Percentiles rank a stretch among this genome's conserved stretches.
Evolutionary conservation across 768 basidiomycete species (phyloP).

Genomic region (Termitomyces heimii): DNA sequence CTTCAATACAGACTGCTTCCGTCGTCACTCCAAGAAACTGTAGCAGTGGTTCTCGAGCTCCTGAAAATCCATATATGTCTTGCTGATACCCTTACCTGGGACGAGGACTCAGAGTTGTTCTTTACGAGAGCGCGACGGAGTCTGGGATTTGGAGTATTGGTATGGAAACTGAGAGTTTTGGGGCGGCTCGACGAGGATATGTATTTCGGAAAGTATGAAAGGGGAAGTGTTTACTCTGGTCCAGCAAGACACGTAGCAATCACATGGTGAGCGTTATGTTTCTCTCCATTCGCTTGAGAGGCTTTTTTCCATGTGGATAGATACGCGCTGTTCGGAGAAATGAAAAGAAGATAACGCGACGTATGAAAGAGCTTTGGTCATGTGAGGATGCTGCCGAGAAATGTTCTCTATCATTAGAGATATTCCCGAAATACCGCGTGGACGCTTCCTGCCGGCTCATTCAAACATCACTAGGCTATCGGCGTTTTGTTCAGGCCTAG

Average conservation of each 20-base stretch:
- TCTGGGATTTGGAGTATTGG: conserved; percentile 13
- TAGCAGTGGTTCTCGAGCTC: conserved; percentile 25
- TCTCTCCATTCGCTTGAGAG: neutral
- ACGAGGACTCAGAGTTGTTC: conserved; percentile 17
- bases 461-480: neutral
- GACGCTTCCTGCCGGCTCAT: neutral
- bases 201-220: conserved; percentile 24
- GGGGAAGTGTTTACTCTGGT: conserved; percentile 21
- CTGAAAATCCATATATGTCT: conserved; percentile 20
- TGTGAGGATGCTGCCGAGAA: too few relatives aligned
- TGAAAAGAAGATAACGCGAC: too few relatives aligned
- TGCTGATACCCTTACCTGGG: conserved; percentile 28
- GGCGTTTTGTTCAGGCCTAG: neutral
- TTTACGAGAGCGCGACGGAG: conserved; percentile 24
- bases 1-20: conserved; percentile 14
- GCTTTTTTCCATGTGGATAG: conserved; percentile 18
- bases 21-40: conserved; percentile 21
- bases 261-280: conserved; percentile 23
- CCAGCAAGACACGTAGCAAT: conserved; percentile 16
- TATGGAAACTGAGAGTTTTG: conserved; percentile 27
- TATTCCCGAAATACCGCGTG: neutral
- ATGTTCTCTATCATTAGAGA: neutral
- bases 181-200: conserved; percentile 21
- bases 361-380: too few relatives aligned
- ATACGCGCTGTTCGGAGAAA: conserved; percentile 18